Evolutionary conservation across 2,329 filamentous ascomycete species (phyloP).

Genomic region (Hymenoscyphus albidus): DNA sequence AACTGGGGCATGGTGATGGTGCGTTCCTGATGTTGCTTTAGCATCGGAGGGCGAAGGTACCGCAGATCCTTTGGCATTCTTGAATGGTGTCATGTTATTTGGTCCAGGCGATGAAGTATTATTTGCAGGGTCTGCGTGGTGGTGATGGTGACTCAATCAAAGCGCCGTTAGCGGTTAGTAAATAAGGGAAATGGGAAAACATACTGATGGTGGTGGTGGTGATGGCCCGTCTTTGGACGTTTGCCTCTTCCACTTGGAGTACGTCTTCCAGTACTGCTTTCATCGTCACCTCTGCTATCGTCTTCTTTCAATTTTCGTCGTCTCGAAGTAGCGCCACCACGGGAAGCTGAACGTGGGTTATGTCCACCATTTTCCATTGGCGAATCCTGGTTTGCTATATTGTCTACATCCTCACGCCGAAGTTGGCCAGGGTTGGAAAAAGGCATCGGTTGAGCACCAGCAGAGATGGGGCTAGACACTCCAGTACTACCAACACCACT

Average conservation of each 20-base stretch:
- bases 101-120: conserved; percentile 43
- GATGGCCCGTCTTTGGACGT: conserved; percentile 57
- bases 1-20: conserved; percentile 32
- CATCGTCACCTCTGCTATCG: conserved; percentile 62
- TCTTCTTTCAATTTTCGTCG: conserved; percentile 76
- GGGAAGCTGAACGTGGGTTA: conserved; percentile 41
- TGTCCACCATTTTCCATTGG: conserved; percentile 34
- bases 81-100: conserved; percentile 44
- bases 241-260: conserved; percentile 60
- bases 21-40: conserved; percentile 21
- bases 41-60: conserved; percentile 42
- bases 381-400: conserved; percentile 43
- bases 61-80: conserved; percentile 46
- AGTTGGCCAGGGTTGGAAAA: conserved; percentile 44
- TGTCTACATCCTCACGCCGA: conserved; percentile 50
- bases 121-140: conserved; percentile 48
- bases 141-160: conserved; percentile 52
- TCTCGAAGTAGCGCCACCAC: conserved; percentile 44
- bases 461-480: conserved; percentile 44
- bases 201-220: conserved; percentile 65
- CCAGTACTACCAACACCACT: conserved; percentile 56
- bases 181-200: conserved; percentile 32
- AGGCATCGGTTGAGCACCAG: conserved; percentile 49
- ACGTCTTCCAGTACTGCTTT: conserved; percentile 59
- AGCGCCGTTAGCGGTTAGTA: conserved; percentile 21